Evolutionary conservation across 164 flowering plant species (phyloP).

Genomic region (Sedum album): DNA sequence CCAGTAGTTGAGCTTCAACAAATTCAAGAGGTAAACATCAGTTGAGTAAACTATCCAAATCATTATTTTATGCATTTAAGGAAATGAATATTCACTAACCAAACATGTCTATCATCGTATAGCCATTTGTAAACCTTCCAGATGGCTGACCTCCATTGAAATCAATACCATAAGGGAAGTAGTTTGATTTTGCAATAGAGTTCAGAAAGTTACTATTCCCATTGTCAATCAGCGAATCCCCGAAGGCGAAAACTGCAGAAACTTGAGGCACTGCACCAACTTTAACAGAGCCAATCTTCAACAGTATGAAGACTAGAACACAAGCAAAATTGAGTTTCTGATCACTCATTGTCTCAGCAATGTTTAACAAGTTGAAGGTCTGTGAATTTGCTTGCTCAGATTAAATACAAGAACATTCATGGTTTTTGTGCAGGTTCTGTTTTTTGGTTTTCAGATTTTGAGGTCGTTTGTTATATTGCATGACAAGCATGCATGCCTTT

Average conservation of each 20-base stretch:
- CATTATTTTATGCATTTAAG: too few relatives aligned
- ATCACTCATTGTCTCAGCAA: neutral
- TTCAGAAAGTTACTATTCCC: conserved; percentile 71
- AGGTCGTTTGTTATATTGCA: neutral
- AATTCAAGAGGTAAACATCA: too few relatives aligned
- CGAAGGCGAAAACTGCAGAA: conserved; percentile 64
- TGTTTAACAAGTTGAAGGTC: neutral
- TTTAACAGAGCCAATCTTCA: neutral
- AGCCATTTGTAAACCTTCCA: neutral
- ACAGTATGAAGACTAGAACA: neutral
- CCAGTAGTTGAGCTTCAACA: neutral
- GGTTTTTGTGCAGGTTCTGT: neutral
- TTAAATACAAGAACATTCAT: neutral
- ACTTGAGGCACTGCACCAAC: neutral
- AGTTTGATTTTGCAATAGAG: conserved; percentile 84
- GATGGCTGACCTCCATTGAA: conserved; percentile 17
- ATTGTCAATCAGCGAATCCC: conserved; percentile 74
- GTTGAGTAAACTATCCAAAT: too few relatives aligned
- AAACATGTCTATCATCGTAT: neutral
- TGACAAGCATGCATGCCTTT: neutral
- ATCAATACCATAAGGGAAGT: conserved; percentile 87
- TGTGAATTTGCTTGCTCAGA: neutral
- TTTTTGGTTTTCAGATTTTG: neutral
- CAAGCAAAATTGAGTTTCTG: neutral
- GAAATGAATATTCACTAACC: neutral